Evolutionary conservation across 2,329 filamentous ascomycete genomes (phyloP), one percentile per base, ranked within the genome.

Genomic region (Fusarium setosum): DNA sequence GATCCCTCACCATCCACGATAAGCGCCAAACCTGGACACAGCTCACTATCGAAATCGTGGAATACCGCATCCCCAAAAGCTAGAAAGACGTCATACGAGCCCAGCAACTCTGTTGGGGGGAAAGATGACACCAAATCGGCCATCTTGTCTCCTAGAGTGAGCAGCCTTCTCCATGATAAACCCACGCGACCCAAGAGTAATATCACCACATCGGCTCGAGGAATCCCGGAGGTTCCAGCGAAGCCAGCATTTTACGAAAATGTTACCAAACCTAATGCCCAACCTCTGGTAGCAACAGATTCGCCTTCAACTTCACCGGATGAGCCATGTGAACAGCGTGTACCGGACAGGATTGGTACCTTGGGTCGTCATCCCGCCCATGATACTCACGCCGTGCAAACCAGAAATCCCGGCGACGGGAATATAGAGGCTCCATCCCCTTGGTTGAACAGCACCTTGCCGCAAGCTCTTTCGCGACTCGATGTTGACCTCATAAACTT

Each of bases 401-500:
- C n/a, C n/a, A 41, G 37, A 45, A 29, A 31, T 26, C 6, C 12
- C 6, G n/a, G 55, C 15, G 17, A 47, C 42, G 26, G 17, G 21
- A 24, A 32, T n/a, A 10, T 20, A 4, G 59, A 54, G 26, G 32
- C 49, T 17, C 29, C 55, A 24, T 48, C 38, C 4, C 48, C 56
- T 4, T 66, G 61, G 52, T 37, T 69, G n/a, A 57, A 69, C 34
- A 75, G 61, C 17, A 69, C 82, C 20, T 77, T 87, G 4, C 88
- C 89, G 0, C 88, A 91, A 69, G 83, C 86, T 5, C 69, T 91
- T 9, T 81, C 81, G 0, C 78, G 75, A 4, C 77, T 91, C 4
- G 83, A 84, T 56, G 78, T 86, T 4, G 83, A 87, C 34, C 75
- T 87, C 1, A 80, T 90, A 31, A 83, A 89, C 54, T 85, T 90